Evolutionary conservation across 2,329 filamentous ascomycete genomes (phyloP).

Genomic region (Graphilbum ipis-grandicollis): DNA sequence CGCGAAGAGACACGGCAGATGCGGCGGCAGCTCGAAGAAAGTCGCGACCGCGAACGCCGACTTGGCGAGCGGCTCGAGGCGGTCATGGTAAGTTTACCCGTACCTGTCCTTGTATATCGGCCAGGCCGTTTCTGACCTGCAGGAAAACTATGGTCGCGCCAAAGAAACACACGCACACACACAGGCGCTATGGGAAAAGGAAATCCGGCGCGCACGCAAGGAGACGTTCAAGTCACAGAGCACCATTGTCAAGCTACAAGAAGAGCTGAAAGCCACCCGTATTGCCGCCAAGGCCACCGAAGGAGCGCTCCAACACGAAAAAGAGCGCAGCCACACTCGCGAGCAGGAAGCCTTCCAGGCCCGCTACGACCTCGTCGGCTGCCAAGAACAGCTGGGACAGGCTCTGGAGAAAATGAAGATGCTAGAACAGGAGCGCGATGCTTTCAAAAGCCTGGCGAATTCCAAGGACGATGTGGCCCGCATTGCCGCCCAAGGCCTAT

Average conservation of each 20-base stretch:
- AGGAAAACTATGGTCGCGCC: conserved; percentile 54
- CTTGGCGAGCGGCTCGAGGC: conserved; percentile 50
- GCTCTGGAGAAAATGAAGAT: conserved; percentile 45
- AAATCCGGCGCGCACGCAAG: conserved; percentile 51
- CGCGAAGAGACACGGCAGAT: conserved; percentile 41
- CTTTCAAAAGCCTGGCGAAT: conserved; percentile 52
- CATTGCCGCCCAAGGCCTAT: conserved; percentile 53
- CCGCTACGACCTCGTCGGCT: conserved; percentile 44
- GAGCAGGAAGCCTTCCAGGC: conserved; percentile 55
- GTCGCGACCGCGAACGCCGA: conserved; percentile 45
- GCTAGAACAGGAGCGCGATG: conserved; percentile 58
- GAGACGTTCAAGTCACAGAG: conserved; percentile 64
- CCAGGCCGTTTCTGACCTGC: not conserved
- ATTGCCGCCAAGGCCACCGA: conserved; percentile 35
- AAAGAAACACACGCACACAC: conserved; percentile 54
- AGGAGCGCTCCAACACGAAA: conserved; percentile 44
- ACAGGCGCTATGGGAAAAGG: conserved; percentile 55
- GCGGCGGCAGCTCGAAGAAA: conserved; percentile 43
- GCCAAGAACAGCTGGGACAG: conserved; percentile 50
- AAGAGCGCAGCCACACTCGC: conserved; percentile 38
- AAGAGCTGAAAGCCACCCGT: conserved; percentile 50
- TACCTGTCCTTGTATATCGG: not conserved
- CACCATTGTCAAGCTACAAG: conserved; percentile 50
- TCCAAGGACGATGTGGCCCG: conserved; percentile 53
- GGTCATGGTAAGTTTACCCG: conserved; percentile 43